Evolutionary conservation across 75 land plant genomes (phyloP), one percentile per base, ranked within the genome.

Genomic region (Picea sitchensis): DNA sequence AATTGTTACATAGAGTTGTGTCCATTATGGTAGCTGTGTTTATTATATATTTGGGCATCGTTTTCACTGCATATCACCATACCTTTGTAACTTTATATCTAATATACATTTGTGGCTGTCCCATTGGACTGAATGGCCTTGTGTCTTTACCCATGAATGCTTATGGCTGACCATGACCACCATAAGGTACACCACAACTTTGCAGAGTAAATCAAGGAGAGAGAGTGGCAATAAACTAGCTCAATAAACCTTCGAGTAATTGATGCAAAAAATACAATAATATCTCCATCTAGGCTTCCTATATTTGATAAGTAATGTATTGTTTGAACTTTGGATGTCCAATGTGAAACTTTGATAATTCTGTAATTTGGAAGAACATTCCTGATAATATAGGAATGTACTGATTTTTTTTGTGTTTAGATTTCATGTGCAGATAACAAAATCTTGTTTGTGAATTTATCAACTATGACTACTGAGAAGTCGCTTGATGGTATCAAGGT

Each of bases 401-500:
- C 59, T 75, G 15, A 54, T 3, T 57, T 75, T 21, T n/a, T 74
- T 14, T 75, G 30, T 14, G 59, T 80, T 61, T 87, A 95, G 98
- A 79, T 97, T 54, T 87, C 94, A 38, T 91, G 93, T 86, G 90
- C 89, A 82, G 98, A 95, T 81, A 97, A 97, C 85, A 85, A 84
- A 71, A 84, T 97, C 72, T 91, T 88, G 78, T 80, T 97, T 5
- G 80, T 91, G 31, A 91, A 90, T 76, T 86, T 95, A 88, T 91
- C 98, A 59, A 83, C 87, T 5, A 83, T 90, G 94, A 86, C 80
- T 47, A 84, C 93, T 17, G 69, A 84, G 59, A 88, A 84, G 77
- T 83, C 86, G 14, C 88, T 97, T 36, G 80, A 90, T 72, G 98
- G 99, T 38, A 95, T 95, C 30, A 93, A 91, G 95, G 98, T 94